These are phyloP conservation scores for Acanthamoeba castellanii DNA, from an alignment of 208 protist genomes.

Conservation along the genomic window DNA sequence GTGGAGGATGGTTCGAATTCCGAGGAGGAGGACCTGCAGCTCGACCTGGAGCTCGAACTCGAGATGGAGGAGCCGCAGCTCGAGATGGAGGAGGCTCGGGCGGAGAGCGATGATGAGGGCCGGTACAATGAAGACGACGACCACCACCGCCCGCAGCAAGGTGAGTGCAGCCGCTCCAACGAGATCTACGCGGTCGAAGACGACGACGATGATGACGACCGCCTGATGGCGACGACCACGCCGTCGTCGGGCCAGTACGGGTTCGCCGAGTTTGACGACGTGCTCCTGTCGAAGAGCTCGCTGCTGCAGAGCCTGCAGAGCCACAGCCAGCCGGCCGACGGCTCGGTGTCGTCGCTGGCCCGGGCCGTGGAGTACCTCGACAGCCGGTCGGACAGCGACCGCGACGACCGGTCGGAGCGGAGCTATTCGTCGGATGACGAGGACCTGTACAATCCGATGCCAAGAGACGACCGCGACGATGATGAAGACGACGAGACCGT, in stretches of 20 bases:
- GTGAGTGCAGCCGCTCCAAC: neutral
- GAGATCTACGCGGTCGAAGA: neutral
- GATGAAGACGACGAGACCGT: neutral
- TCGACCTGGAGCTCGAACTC: slow-evolving; percentile 25
- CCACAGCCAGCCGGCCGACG: neutral
- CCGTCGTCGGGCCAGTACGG: neutral
- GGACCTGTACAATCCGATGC: neutral
- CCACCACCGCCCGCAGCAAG: neutral
- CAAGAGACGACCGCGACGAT: neutral
- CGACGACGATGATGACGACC: slow-evolving; percentile 6
- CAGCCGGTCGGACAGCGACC: neutral
- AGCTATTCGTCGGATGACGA: neutral
- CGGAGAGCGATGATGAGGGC: neutral
- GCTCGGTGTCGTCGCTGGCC: neutral
- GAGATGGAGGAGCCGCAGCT: slow-evolving; percentile 14
- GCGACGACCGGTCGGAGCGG: neutral
- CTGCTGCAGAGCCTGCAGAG: neutral
- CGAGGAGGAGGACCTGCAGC: neutral
- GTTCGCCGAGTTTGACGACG: neutral
- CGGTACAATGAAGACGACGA: neutral
- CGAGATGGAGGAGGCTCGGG: slow-evolving; percentile 8
- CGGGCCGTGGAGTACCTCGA: neutral
- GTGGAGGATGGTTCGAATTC: neutral
- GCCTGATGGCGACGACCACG: too few relatives aligned
- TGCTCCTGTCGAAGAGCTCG: neutral